Evolutionary conservation across 805 yeast genomes (phyloP), one percentile per base, ranked within the genome.

Genomic region (Grigorovia transvaalensis): DNA sequence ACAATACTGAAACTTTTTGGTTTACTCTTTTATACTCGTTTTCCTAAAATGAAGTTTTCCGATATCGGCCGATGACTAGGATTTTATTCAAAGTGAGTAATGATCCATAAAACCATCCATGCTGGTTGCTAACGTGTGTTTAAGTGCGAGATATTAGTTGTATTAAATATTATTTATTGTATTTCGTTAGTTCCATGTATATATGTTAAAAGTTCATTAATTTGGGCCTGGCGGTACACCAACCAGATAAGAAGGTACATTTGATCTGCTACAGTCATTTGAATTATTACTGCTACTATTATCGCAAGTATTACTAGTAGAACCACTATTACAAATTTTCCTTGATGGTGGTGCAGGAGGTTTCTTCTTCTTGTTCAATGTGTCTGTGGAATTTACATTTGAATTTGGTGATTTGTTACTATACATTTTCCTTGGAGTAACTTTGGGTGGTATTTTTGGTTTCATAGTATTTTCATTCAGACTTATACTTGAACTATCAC

Each of bases 301-400:
- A 19, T 44, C 27, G 27, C 5, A 18, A 46, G 3, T 23, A 23
- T 23, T 23, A 23, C 27, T 6, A 23, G 6, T 23, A 23, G 6
- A 23, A 23, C 27, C 27, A 23, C n/a, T 17, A 12, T 38, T 23
- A 45, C 44, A 38, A 11, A 15, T 12, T 44, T 65, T 70, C 51
- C 74, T 59, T 11, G 73, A 67, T 6, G 69, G 68, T 4, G 70
- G 68, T 1, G 63, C 63, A n/a, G 73, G 73, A 15, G 57, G 57
- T 46, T 56, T 63, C 20, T 57, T 61, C 18, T 70, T 67, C 18
- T 65, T 66, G 19, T 62, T 65, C 12, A 71, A 48, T 4, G 74
- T 70, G 23, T 70, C 70, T 12, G 66, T 61, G 1, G 75, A 71
- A 11, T 18, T 12, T 44, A 64, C 69, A 50, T 73, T 60, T 13